Evolutionary conservation across 2,329 filamentous ascomycete species (phyloP), one percentile per base, ranked within the genome.

Genomic region (Chrysoporthe austroafricana): DNA sequence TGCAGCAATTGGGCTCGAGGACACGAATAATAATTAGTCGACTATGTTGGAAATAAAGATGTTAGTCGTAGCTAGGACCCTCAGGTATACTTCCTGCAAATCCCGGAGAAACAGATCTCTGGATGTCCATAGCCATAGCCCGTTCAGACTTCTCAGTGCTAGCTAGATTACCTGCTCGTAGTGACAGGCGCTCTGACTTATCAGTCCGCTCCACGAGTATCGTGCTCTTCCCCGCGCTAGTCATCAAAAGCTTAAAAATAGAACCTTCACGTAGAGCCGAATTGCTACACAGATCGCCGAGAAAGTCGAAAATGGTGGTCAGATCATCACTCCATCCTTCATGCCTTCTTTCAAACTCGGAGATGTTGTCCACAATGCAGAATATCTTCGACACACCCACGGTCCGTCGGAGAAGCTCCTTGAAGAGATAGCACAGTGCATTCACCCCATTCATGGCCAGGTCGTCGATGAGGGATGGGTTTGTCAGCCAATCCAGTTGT

Each of bases 301-400:
- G 44, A 48, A 36, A 50, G 32, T 42, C 18, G 18, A 65, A 46
- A 9, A 57, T 18, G 18, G 9, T 56, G 9, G 16, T 7, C 13
- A 63, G 21, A 2, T 63, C 50, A 4, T 63, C 8, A n/a, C 4
- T 7, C 50, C 62, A 57, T 36, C 44, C 50, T 34, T 57, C 21
- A 18, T 18, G 26, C 8, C 4, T 48, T 11, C 18, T 62, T 6
- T 63, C 62, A n/a, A 63, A 57, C 18, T 63, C 62, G 5, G 62
- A 63, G 36, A 63, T n/a, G n/a, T 56, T 63, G 21, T 63, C 62
- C n/a, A 63, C 36, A 4, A 63, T 57, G 11, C 50, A 56, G 21
- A 63, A 32, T 63, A 57, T 63, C 4, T 50, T 44, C 16, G 14
- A 32, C 36, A 63, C 36, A 11, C 32, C 52, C 36, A 46, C 34